Evolutionary conservation across 1,139 yeast genomes (phyloP).

Genomic region (Saccharomycopsis phalli): DNA sequence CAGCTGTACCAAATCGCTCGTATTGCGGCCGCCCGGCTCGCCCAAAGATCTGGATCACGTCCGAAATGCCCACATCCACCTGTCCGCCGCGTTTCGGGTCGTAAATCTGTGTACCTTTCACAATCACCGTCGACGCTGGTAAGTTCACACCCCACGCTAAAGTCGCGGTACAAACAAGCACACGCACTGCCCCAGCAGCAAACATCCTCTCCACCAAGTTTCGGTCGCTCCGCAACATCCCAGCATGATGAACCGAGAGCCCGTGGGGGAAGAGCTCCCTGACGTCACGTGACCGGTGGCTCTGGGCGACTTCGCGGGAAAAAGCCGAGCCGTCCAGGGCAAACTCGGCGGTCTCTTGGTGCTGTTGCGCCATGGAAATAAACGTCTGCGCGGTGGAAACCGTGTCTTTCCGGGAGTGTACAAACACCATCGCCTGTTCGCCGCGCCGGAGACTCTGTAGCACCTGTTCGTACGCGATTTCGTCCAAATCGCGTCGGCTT

Average conservation of each 20-base stretch:
- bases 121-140: conserved; percentile 93
- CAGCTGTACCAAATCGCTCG: conserved; percentile 88
- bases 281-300: conserved; percentile 70
- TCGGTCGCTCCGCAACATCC: conserved; percentile 87
- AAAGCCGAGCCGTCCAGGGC: conserved; percentile 55
- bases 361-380: conserved; percentile 57
- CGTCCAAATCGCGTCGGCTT: conserved; percentile 70
- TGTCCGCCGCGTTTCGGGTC: conserved; percentile 94
- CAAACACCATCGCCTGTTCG: conserved; percentile 93
- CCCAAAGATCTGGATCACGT: conserved; percentile 96
- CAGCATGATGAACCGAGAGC: conserved; percentile 96
- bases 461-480: conserved; percentile 68
- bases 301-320: conserved; percentile 53
- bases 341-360: conserved; percentile 40
- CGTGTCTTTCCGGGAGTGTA: conserved; percentile 91
- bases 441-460: conserved; percentile 59
- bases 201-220: conserved; percentile 86
- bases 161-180: conserved; percentile 88
- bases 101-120: conserved; percentile 93
- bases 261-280: conserved; percentile 75
- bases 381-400: conserved; percentile 70
- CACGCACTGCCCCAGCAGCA: conserved; percentile 65
- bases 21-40: conserved; percentile 99
- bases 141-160: conserved; percentile 98
- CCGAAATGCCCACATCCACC: conserved; percentile 88